Percentiles rank a stretch among this genome's conserved stretches.
Evolutionary conservation across 768 basidiomycete species (phyloP).

Genomic region (Pulveroboletus sp.): DNA sequence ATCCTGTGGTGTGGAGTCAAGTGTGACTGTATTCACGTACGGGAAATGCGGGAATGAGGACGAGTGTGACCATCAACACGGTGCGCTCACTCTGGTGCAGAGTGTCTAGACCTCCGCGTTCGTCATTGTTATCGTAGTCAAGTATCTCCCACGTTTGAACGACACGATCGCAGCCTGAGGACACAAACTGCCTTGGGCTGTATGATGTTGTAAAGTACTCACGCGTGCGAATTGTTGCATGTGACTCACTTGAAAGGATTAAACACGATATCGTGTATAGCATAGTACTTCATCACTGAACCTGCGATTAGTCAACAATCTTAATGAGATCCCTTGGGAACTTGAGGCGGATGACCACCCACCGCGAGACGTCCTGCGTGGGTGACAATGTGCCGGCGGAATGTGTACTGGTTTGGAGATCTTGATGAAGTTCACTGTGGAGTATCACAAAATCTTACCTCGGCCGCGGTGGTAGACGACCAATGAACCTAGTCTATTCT

Average conservation of each 20-base stretch:
- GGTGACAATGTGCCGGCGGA: constrained; percentile 18
- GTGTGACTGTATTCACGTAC: constrained; percentile 15
- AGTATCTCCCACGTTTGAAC: constrained; percentile 41
- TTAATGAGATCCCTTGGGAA: background rate
- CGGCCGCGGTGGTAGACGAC: constrained; percentile 36
- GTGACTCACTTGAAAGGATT: constrained; percentile 42
- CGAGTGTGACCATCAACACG: background rate
- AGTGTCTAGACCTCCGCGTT: constrained; percentile 6
- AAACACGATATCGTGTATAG: constrained; percentile 52
- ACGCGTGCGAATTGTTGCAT: background rate
- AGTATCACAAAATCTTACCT: constrained; percentile 11
- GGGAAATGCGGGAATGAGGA: constrained; percentile 3
- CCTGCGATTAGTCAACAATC: constrained; percentile 5
- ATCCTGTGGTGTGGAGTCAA: constrained; percentile 36
- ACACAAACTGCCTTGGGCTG: constrained; percentile 40
- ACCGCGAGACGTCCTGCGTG: constrained; percentile 17
- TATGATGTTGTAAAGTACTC: constrained; percentile 3
- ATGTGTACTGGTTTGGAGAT: constrained; percentile 13
- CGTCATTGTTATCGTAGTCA: constrained; percentile 16
- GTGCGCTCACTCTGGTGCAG: constrained; percentile 16
- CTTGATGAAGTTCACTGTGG: background rate
- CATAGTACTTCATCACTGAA: constrained; percentile 41
- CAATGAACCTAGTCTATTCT: constrained; percentile 46
- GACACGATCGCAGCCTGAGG: constrained; percentile 43
- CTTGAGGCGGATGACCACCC: background rate